Conservation (phyloP, 2,329 filamentous ascomycete species). For the Ophiostoma ips region DNA sequence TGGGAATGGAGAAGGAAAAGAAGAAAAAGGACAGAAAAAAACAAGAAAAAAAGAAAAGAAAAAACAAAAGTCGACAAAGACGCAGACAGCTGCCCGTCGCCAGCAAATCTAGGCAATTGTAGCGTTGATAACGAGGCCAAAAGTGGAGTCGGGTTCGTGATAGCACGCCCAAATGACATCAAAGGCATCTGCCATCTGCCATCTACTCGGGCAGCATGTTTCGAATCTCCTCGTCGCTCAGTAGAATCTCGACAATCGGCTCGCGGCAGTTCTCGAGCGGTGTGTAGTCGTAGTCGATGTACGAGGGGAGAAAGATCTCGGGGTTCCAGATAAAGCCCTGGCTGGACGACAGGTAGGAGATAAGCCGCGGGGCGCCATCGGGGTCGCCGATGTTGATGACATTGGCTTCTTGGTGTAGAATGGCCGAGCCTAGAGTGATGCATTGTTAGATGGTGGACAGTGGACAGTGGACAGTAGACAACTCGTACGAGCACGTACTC, state of each 20-base stretch:
- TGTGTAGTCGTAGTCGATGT: conserved; percentile 59
- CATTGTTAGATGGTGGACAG: conserved; percentile 15
- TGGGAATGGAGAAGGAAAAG: too few relatives aligned
- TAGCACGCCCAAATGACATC: not conserved
- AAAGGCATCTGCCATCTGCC: not conserved
- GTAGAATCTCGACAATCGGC: conserved; percentile 61
- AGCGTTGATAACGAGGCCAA: not conserved
- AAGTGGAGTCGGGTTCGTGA: not conserved
- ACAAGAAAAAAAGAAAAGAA: not conserved
- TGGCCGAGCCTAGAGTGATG: conserved; percentile 44
- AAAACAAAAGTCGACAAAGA: not conserved
- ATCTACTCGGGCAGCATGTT: conserved; percentile 50
- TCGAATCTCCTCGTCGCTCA: conserved; percentile 64
- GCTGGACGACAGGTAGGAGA: conserved; percentile 65
- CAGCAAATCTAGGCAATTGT: not conserved
- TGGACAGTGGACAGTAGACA: not conserved
- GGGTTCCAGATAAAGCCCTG: conserved; percentile 79
- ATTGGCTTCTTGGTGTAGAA: conserved; percentile 64
- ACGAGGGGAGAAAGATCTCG: conserved; percentile 71
- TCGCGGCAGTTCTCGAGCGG: conserved; percentile 64
- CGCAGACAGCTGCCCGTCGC: not conserved
- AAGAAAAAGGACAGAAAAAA: too few relatives aligned
- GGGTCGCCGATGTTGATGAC: conserved; percentile 66
- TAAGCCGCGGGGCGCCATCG: conserved; percentile 59
- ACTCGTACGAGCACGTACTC: conserved; percentile 37